Percentiles rank a stretch among this genome's conserved stretches.
phyloP scores from a whole-genome alignment of 2,329 filamentous ascomycete genomes.

The Neocucurbitaria cava region DNA sequence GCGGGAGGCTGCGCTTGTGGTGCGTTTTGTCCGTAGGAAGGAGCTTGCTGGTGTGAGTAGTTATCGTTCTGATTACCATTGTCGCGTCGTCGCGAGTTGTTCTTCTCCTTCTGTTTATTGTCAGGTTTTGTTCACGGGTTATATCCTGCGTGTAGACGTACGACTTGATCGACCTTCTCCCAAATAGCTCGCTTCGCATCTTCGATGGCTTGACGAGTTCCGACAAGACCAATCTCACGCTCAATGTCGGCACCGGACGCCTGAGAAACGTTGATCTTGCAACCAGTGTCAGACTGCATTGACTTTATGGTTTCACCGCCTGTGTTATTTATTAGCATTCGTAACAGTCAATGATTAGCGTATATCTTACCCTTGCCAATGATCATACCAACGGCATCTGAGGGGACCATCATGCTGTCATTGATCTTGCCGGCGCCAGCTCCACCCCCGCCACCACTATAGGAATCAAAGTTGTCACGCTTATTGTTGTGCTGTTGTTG shows the following conservation, averaged over 20 bases:
- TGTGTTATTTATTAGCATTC: slow-evolving; percentile 37
- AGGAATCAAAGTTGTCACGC: slow-evolving; percentile 49
- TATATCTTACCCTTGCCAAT: slow-evolving; percentile 75
- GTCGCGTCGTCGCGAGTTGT: slow-evolving; percentile 51
- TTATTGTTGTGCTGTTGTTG: slow-evolving; percentile 30
- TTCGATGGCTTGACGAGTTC: slow-evolving; percentile 76
- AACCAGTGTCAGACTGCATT: slow-evolving; percentile 85
- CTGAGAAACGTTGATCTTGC: slow-evolving; percentile 93
- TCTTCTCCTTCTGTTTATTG: slow-evolving; percentile 54
- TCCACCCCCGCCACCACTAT: slow-evolving; percentile 49
- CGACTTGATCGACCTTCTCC: slow-evolving; percentile 89
- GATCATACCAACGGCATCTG: slow-evolving; percentile 94
- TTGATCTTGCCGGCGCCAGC: slow-evolving; percentile 67
- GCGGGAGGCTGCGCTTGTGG: slow-evolving; percentile 36
- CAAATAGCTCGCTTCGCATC: slow-evolving; percentile 85
- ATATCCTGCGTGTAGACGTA: slow-evolving; percentile 56
- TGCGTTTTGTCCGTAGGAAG: slow-evolving; percentile 45
- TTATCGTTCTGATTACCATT: slow-evolving; percentile 46
- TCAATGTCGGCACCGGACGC: slow-evolving; percentile 80
- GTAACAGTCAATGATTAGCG: no score
- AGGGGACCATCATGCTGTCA: slow-evolving; percentile 84
- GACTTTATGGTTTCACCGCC: slow-evolving; percentile 92
- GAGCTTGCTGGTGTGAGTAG: slow-evolving; percentile 57
- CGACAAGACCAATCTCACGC: slow-evolving; percentile 86
- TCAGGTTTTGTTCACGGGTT: slow-evolving; percentile 19